These are phyloP conservation scores for Hyaloscypha bicolor DNA, from an alignment of 495 filamentous ascomycete species.

Conservation along the genomic window DNA sequence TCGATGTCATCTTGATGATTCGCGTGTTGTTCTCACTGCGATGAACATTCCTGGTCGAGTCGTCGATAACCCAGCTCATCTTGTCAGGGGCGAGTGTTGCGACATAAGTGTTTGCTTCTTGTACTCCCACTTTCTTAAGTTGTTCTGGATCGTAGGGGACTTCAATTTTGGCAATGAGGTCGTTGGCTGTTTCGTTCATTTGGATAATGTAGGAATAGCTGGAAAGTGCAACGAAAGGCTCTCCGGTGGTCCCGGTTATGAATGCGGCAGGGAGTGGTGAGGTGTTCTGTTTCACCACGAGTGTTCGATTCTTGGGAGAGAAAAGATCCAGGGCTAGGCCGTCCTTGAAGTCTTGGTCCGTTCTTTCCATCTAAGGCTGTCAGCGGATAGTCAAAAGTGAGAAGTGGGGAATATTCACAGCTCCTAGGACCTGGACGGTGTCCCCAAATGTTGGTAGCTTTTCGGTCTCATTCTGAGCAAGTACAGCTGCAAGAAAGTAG, in stretches of 20 bases:
- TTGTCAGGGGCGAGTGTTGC: conserved; percentile 20
- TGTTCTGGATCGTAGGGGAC: conserved; percentile 24
- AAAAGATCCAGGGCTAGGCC: conserved; percentile 26
- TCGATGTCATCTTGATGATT: conserved; percentile 29
- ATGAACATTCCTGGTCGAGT: conserved; percentile 26
- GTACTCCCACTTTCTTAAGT: conserved; percentile 20
- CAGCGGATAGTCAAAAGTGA: neutral
- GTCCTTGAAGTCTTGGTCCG: conserved; percentile 30
- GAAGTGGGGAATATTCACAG: conserved; percentile 6
- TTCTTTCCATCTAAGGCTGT: conserved; percentile 26
- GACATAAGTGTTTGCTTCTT: conserved; percentile 24
- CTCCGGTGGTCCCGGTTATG: conserved; percentile 23
- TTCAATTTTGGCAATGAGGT: conserved; percentile 31
- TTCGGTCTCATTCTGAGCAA: conserved; percentile 22
- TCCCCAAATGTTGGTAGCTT: conserved; percentile 24
- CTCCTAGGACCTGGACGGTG: conserved; percentile 17
- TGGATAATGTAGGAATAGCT: conserved; percentile 27
- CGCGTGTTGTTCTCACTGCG: conserved; percentile 27
- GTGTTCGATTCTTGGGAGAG: conserved; percentile 26
- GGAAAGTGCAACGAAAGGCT: conserved; percentile 23
- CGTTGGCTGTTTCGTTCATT: conserved; percentile 27
- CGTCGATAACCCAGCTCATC: conserved; percentile 24
- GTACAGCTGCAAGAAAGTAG: conserved; percentile 4
- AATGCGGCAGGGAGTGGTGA: conserved; percentile 22
- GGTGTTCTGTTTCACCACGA: conserved; percentile 26